Evolutionary conservation across 2,329 filamentous ascomycete species (phyloP), one percentile per base, ranked within the genome.

Genomic region (Exophiala mesophila): DNA sequence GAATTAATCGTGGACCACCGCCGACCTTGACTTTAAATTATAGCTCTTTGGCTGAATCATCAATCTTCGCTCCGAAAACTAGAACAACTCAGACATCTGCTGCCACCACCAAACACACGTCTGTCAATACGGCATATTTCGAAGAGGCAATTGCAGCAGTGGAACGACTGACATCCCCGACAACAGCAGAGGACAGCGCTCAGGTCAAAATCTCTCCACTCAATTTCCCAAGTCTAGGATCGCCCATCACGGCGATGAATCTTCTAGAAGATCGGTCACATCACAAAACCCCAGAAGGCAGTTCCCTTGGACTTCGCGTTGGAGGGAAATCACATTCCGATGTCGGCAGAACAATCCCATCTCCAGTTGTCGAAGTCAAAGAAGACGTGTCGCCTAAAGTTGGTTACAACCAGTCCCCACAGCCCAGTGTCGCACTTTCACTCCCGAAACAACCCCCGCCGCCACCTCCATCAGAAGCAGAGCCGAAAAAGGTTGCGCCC

Each of bases 71-170:
- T 12, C 13, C 24, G 9, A 17, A 44, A 13, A 34, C 39, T 5
- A 23, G 24, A 10, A 39, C 16, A 8, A 30, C 41, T 10, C 28
- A 18, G n/a, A 33, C n/a, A 15, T 49, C 46, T 4, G 39, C 38
- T 9, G 23, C 13, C 15, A 48, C 48, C 3, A 51, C 48, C 3
- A 51, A 51, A 26, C 48, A 48, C 21, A 51, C 45, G 12, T 52
- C 49, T 3, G 46, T 52, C 32, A 52, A 47, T 17, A 47, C 50
- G 7, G 50, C 45, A 23, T 49, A 49, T 28, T 54, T 56, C 18
- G 53, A 56, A 13, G 53, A 56, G 37, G 47, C 53, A 4, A 54
- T 56, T 28, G 53, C 53, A n/a, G 50, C 44, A 4, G 52, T 56
- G 8, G 53, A 56, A 34, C 40, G 45, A 32, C 41, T 51, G 24